Base-by-base conservation (phyloP, 495 filamentous ascomycete genomes). In the Oidiodendron maius region DNA sequence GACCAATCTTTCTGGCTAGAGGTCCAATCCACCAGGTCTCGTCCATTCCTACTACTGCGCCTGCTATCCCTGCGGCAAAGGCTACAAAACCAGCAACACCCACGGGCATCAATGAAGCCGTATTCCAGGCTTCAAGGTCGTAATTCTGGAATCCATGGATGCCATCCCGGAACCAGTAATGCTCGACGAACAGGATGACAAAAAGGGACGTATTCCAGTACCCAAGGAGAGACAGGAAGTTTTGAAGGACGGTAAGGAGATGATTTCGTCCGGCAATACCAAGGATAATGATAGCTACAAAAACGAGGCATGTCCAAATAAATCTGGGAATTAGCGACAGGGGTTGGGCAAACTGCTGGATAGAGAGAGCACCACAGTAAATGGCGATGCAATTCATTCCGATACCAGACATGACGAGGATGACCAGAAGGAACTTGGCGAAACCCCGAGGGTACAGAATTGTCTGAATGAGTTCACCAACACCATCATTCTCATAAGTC, bases 141-240 rank as follows among this genome's bases (percentile, higher is more conserved):
- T 24, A 76, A 61, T 43, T 76, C 57, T 51, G 74, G 75, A 32
- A 55, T 15, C 55, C 67, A 21, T 53, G 36, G n/a, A 3, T 8
- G 39, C 60, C 55, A 22, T 66, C 65, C 13, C 80, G 72, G 64
- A 83, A 82, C 35, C 74, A 34, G 51, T 75, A 78, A 60, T 84
- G 77, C 50, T 83, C 81, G 3, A 59, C 59, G 44, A 78, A 70
- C 4, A 83, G 49, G 47, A 82, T 77, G 39, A 72, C 68, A 38
- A 75, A 72, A 58, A 74, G 78, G 3, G 66, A 65, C 10, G 75
- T 78, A 46, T 68, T 70, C 71, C 76, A 80, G 60, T 81, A 82
- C 6, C 78, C 75, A 16, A 82, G 62, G 20, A 80, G 59, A 8
- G 69, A 66, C 24, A 81, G 64, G 60, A 81, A 78, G 47, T 78